phyloP scores from a whole-genome alignment of 176 grass and related monocot species.

The Lolium perenne region DNA sequence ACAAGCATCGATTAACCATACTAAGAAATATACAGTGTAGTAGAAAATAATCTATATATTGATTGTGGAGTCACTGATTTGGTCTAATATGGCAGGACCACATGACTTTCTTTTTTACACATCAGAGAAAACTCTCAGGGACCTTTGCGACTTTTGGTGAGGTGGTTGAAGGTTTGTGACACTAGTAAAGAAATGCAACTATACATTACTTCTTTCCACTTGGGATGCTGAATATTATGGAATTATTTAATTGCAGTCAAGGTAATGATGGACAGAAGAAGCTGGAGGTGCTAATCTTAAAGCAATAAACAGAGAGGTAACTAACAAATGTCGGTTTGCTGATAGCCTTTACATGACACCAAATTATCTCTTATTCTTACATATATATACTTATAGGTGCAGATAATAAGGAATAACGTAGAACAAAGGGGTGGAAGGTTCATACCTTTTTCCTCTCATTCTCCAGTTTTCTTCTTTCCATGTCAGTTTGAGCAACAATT shows the following conservation, averaged over 20 bases:
- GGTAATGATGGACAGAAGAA: constrained; percentile 95
- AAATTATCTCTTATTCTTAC: constrained; percentile 21
- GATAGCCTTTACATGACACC: not conserved
- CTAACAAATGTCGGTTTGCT: not conserved
- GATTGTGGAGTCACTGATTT: constrained; percentile 18
- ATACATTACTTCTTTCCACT: constrained; percentile 32
- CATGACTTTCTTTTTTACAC: no score
- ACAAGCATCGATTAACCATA: not conserved
- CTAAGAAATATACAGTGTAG: not conserved
- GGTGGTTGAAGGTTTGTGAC: not conserved
- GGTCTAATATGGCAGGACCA: constrained; percentile 5
- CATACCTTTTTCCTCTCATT: constrained; percentile 58
- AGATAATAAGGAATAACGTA: constrained; percentile 71
- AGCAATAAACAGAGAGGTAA: constrained; percentile 88
- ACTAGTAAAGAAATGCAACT: not conserved
- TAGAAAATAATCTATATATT: constrained; percentile 25
- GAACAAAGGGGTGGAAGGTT: not conserved
- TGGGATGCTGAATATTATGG: constrained; percentile 22
- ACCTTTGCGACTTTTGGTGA: no score
- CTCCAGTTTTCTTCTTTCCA: constrained; percentile 64
- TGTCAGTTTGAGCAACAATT: constrained; percentile 57
- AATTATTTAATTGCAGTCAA: constrained; percentile 58
- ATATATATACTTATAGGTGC: constrained; percentile 19
- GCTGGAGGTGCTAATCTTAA: constrained; percentile 78
- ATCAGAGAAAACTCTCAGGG: no score